Base-by-base conservation (phyloP, 2,329 filamentous ascomycete genomes). In the Xenoacremonium recifei region DNA sequence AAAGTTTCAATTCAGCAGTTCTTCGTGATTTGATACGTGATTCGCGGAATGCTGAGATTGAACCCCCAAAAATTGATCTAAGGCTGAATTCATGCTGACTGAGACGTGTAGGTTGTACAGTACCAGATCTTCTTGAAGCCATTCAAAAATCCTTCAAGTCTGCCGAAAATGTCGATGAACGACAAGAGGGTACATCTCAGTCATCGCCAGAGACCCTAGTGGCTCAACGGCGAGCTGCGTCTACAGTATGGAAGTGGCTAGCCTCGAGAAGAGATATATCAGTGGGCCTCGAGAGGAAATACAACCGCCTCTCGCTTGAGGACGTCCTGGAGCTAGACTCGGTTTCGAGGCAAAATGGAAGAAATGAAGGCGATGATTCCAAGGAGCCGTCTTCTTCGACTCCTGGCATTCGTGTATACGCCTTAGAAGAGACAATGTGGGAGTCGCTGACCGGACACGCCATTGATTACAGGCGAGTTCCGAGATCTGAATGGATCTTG, bases 361-460 rank as follows among this genome's bases (percentile, higher is more conserved):
- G n/a, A n/a, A n/a, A n/a, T n/a, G n/a, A n/a, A n/a, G n/a, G n/a
- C n/a, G n/a, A n/a, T n/a, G n/a, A n/a, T n/a, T n/a, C n/a, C n/a
- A n/a, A n/a, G n/a, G n/a, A n/a, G n/a, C n/a, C n/a, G n/a, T n/a
- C n/a, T n/a, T n/a, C n/a, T n/a, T n/a, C n/a, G n/a, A n/a, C n/a
- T n/a, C n/a, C n/a, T n/a, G n/a, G 51, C 43, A 40, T 62, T 4
- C 54, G 63, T 10, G 60, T 83, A 2, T 72, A 71, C 42, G 72
- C 77, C 12, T 73, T 75, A 0, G 73, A 80, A 48, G 71, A 76
- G 35, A 73, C 73, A 4, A 72, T 80, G 57, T 84, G 80, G 80
- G 71, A 76, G 55, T 73, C 73, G 3, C 64, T 84, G 35, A 74
- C 79, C 17, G 79, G 79, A 11, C 80, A 84, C 58, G 70, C 71